Conservation (phyloP, 371 early-diverging fungal species). For the Fennellomyces sp. region DNA sequence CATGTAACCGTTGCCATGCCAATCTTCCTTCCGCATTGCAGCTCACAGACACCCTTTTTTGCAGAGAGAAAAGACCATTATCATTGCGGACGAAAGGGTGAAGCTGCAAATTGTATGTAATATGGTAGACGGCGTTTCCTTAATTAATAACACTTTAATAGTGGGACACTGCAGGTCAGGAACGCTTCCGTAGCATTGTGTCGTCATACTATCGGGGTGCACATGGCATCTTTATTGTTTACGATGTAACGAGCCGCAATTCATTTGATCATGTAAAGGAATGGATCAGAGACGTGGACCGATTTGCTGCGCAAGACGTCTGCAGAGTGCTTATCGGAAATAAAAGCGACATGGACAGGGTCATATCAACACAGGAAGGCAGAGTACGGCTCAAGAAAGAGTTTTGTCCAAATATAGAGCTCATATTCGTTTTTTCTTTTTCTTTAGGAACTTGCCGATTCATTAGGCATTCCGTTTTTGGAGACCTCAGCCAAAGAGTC, state of each 20-base stretch:
- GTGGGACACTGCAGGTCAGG: slow-evolving; percentile 99
- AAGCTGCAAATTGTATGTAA: slow-evolving; percentile 94
- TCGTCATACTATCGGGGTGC: slow-evolving; percentile 96
- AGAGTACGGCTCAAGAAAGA: neutral
- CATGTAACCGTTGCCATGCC: slow-evolving; percentile 57
- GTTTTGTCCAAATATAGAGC: neutral
- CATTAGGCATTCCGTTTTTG: slow-evolving; percentile 83
- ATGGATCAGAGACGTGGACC: slow-evolving; percentile 96
- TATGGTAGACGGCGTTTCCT: neutral
- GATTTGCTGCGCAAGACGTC: slow-evolving; percentile 56
- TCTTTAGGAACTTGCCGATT: slow-evolving; percentile 79
- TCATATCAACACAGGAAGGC: neutral
- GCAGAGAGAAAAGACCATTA: slow-evolving; percentile 98
- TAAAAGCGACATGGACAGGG: slow-evolving; percentile 93
- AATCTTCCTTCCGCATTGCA: neutral
- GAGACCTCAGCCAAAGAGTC: slow-evolving; percentile 93
- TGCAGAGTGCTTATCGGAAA: slow-evolving; percentile 98
- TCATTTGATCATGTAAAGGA: slow-evolving; percentile 85
- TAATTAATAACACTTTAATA: neutral
- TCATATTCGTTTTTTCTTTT: no score
- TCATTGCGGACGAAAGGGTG: slow-evolving; percentile 95
- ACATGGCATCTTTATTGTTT: slow-evolving; percentile 98
- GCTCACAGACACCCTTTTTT: neutral
- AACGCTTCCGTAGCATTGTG: slow-evolving; percentile 99
- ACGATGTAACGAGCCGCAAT: slow-evolving; percentile 97